Evolutionary conservation across 257 asterid species (phyloP).

Genomic region (Solanum piurae): DNA sequence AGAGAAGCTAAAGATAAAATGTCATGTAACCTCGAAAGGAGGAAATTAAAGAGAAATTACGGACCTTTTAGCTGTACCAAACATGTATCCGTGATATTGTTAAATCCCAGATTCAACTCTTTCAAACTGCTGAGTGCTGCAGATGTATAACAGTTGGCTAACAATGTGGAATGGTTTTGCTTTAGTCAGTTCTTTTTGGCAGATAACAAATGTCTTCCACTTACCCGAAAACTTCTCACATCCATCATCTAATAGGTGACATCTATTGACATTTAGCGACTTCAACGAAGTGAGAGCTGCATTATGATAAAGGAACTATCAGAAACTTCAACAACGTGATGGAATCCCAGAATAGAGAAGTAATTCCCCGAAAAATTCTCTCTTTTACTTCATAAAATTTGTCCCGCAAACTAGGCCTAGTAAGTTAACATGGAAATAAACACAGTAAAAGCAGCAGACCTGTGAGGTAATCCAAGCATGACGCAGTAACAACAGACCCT

Average conservation of each 20-base stretch:
- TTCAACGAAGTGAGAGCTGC: not conserved
- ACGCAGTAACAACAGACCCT: not conserved
- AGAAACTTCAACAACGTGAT: not conserved
- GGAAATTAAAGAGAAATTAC: not conserved
- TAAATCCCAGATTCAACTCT: conserved; percentile 5
- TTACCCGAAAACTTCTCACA: conserved; percentile 1
- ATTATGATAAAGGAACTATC: not conserved
- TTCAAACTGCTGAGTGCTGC: conserved; percentile 3
- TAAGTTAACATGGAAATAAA: not conserved
- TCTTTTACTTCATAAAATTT: not conserved
- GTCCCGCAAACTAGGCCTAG: not conserved
- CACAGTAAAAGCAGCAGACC: not conserved
- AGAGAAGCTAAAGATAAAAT: not conserved
- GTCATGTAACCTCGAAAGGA: not conserved
- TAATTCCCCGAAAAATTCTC: not conserved
- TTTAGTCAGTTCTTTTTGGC: not conserved
- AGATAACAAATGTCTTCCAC: not conserved
- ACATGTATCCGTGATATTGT: not conserved
- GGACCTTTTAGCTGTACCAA: conserved; percentile 1
- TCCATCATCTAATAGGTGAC: not conserved
- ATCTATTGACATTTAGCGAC: not conserved
- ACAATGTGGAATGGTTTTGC: not conserved
- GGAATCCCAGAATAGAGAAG: not conserved
- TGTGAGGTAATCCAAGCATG: conserved; percentile 7
- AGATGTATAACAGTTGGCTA: not conserved